phyloP scores from a whole-genome alignment of 2,329 filamentous ascomycete species.

The Pezizomycotina sp. region DNA sequence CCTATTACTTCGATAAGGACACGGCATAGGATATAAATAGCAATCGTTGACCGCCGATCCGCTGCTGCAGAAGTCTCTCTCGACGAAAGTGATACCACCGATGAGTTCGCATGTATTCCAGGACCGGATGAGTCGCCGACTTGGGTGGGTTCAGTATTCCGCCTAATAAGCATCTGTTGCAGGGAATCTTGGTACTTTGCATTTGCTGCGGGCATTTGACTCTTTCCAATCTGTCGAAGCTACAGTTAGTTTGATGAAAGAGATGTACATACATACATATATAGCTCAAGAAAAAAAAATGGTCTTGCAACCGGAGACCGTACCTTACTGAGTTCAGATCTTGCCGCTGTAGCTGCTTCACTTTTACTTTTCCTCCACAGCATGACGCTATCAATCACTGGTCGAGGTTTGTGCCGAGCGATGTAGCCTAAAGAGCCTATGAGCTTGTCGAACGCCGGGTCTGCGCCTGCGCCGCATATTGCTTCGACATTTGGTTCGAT shows the following conservation, averaged over 20 bases:
- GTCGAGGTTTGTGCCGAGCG: slow-evolving; percentile 81
- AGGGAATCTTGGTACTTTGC: slow-evolving; percentile 16
- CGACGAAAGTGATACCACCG: slow-evolving; percentile 16
- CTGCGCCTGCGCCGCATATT: slow-evolving; percentile 78
- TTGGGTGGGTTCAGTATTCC: slow-evolving; percentile 10
- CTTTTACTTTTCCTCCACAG: slow-evolving; percentile 94
- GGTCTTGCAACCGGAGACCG: no score
- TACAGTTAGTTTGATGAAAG: slow-evolving; percentile 17
- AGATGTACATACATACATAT: no score
- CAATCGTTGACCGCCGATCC: slow-evolving; percentile 80
- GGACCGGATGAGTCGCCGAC: slow-evolving; percentile 10
- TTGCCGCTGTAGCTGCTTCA: slow-evolving; percentile 60
- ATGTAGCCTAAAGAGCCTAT: slow-evolving; percentile 84
- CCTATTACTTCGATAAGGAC: slow-evolving; percentile 88
- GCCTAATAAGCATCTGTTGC: slow-evolving; percentile 15
- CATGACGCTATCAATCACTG: slow-evolving; percentile 93
- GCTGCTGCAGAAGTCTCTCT: slow-evolving; percentile 32
- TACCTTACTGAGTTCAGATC: slow-evolving; percentile 28
- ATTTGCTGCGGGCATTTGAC: slow-evolving; percentile 14
- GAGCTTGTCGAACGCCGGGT: slow-evolving; percentile 80
- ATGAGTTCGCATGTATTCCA: slow-evolving; percentile 10
- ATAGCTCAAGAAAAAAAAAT: no score
- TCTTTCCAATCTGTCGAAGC: slow-evolving; percentile 26
- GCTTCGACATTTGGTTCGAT: slow-evolving; percentile 71
- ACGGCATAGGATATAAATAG: slow-evolving; percentile 87